Evolutionary conservation across 257 asterid species (phyloP), one percentile per base, ranked within the genome.

Genomic region (Rauvolfia tetraphylla): DNA sequence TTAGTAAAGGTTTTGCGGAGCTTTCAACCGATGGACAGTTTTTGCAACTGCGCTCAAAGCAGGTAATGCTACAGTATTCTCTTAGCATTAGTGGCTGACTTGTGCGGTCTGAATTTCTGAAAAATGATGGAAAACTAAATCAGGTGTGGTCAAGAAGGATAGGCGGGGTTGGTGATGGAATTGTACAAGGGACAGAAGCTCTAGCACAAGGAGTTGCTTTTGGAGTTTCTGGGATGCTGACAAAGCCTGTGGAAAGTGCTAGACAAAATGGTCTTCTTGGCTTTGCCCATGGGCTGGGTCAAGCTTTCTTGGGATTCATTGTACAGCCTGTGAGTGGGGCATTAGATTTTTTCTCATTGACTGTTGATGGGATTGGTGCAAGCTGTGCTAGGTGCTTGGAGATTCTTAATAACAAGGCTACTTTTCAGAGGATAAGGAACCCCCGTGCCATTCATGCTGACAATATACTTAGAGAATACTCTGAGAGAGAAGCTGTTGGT

Each of bases 271-370:
- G 99, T 79, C 85, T 95, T 84, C 91, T 91, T 78, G 99, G 99
- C 81, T 92, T 95, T 80, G 99, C 96, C 76, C 99, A 95, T 84
- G 99, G 99, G 44, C 85, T 95, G 74, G 99, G 99, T 79, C 99
- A 87, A 84, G 99, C 97, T 75, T 88, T 89, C 82, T 79, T 95
- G 68, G 99, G 99, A 73, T 89, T 95, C 46, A 81, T 95, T 78
- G 97, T 86, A 77, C 99, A 95, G 84, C 99, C 99, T 61, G 80
- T 95, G 82, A 95, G 98, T 85, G 99, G 99, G 79, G 99, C 98
- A 59, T 84, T 95, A 75, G 99, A 95, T 76, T 95, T 95, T 80
- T 85, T 95, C 86, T 95, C 99, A 54, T 84, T 95, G 87, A 95
- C 99, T 65, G 99, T 95, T 66, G 97, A 91, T 63, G 99, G 99